phyloP scores from a whole-genome alignment of 2,329 filamentous ascomycete genomes.

The Aspergillus nomiae region DNA sequence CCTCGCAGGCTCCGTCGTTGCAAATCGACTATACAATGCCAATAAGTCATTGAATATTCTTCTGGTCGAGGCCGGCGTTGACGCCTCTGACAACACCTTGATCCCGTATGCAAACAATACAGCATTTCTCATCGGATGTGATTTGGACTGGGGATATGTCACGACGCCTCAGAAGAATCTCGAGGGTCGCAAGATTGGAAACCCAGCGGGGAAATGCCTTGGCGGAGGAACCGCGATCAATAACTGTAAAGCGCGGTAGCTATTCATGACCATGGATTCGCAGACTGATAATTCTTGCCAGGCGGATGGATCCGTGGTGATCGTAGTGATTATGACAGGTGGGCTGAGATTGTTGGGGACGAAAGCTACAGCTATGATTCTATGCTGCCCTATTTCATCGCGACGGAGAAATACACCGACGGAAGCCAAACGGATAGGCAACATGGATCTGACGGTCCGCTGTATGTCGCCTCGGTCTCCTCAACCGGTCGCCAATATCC shows the following conservation, averaged over 20 bases:
- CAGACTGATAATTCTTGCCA: background rate
- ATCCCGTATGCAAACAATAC: conserved; percentile 9
- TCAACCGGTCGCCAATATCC: conserved; percentile 14
- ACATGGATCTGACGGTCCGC: conserved; percentile 30
- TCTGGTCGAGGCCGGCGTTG: conserved; percentile 34
- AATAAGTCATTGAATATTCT: conserved; percentile 23
- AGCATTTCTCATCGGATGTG: conserved; percentile 24
- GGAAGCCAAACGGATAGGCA: conserved; percentile 6
- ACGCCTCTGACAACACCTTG: conserved; percentile 17
- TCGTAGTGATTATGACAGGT: conserved; percentile 29
- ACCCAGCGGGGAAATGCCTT: conserved; percentile 32
- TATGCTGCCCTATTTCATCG: conserved; percentile 31
- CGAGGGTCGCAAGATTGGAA: conserved; percentile 25
- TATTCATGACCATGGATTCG: background rate
- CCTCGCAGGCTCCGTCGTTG: conserved; percentile 31
- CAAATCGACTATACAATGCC: conserved; percentile 29
- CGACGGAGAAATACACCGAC: conserved; percentile 17
- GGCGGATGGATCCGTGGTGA: conserved; percentile 20
- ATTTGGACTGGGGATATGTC: conserved; percentile 33
- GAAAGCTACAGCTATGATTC: conserved; percentile 30
- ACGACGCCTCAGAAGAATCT: conserved; percentile 33
- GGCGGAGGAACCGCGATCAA: conserved; percentile 33
- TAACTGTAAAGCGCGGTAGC: conserved; percentile 19
- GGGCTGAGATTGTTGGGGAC: conserved; percentile 28
- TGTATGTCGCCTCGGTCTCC: conserved; percentile 17